A percentile compares a stretch with the other conserved stretches of the same genome.
phyloP scores from a whole-genome alignment of 2,329 filamentous ascomycete genomes.

The Botrytis cinerea region DNA sequence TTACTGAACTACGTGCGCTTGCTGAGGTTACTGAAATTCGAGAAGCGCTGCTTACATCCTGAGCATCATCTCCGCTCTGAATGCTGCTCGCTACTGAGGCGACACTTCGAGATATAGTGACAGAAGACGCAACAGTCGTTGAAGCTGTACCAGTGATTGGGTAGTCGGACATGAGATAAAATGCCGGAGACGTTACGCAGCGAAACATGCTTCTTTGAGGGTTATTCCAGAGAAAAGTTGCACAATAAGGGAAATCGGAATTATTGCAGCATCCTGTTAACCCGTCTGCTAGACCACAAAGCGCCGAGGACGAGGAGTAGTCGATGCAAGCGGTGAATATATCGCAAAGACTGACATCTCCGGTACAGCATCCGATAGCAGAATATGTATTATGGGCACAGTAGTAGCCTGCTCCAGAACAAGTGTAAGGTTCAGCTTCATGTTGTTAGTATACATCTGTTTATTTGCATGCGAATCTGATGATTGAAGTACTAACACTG shows the following conservation, averaged over 20 bases:
- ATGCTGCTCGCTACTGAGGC: slow-evolving; percentile 4
- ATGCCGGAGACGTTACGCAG: not conserved
- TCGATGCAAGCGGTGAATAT: slow-evolving; percentile 13
- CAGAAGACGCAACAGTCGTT: not conserved
- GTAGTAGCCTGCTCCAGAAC: slow-evolving; percentile 6
- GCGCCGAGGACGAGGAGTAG: not conserved
- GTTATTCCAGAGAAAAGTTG: not conserved
- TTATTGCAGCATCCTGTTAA: not conserved
- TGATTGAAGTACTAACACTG: not conserved
- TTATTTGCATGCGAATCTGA: not conserved
- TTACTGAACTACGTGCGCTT: not conserved
- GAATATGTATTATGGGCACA: slow-evolving; percentile 9
- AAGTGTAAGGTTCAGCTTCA: slow-evolving; percentile 14
- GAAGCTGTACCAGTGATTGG: not conserved
- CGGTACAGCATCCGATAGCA: slow-evolving; percentile 5
- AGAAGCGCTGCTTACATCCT: not conserved
- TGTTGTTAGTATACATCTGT: not conserved
- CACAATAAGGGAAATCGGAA: not conserved
- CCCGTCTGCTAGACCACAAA: not conserved
- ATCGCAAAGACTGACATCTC: not conserved
- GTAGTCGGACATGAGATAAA: slow-evolving; percentile 15
- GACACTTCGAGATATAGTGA: not conserved
- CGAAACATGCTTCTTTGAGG: slow-evolving; percentile 16
- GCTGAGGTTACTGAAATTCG: not conserved
- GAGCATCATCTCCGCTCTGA: not conserved